A percentile compares a stretch with the other conserved stretches of the same genome.
phyloP scores from a whole-genome alignment of 2,329 filamentous ascomycete genomes.

The Podosphaera xanthii region DNA sequence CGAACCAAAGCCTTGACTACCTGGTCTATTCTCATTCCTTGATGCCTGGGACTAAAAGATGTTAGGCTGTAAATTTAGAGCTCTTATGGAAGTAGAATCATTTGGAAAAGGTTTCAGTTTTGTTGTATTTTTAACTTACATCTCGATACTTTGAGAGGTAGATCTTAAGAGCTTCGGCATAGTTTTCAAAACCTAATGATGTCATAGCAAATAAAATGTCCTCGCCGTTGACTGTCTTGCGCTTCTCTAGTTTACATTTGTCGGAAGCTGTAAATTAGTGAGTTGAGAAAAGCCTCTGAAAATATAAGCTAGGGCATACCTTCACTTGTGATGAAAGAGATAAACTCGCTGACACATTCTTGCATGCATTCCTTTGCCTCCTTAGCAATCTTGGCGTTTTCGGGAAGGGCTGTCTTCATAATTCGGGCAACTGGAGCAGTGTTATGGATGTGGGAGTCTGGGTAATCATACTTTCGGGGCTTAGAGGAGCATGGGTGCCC shows the following conservation, averaged over 20 bases:
- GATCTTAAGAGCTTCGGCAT: slow-evolving; percentile 91
- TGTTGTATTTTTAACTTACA: slow-evolving; percentile 33
- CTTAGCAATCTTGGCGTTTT: slow-evolving; percentile 97
- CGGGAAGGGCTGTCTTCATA: slow-evolving; percentile 93
- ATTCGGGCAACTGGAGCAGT: slow-evolving; percentile 93
- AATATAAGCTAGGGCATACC: slow-evolving; percentile 33
- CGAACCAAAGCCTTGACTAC: slow-evolving; percentile 28
- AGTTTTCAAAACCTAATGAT: slow-evolving; percentile 95
- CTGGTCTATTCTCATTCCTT: slow-evolving; percentile 34
- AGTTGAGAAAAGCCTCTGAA: neutral
- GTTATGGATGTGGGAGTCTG: slow-evolving; percentile 86
- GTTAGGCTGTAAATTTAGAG: neutral
- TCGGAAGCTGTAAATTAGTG: slow-evolving; percentile 49
- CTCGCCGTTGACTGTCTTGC: slow-evolving; percentile 97
- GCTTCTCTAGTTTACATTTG: slow-evolving; percentile 98
- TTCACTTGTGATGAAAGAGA: slow-evolving; percentile 98
- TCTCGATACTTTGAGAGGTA: slow-evolving; percentile 95
- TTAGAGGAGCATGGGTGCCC: slow-evolving; percentile 26
- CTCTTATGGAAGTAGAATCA: neutral
- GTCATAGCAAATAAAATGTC: slow-evolving; percentile 99
- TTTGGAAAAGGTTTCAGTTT: neutral
- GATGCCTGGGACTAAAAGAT: slow-evolving; percentile 49
- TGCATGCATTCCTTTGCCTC: slow-evolving; percentile 99
- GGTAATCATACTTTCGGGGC: slow-evolving; percentile 12
- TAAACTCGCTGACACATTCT: slow-evolving; percentile 98